Evolutionary conservation across 305 asterid species (phyloP), one percentile per base, ranked within the genome.

Genomic region (Rubia peregrina): DNA sequence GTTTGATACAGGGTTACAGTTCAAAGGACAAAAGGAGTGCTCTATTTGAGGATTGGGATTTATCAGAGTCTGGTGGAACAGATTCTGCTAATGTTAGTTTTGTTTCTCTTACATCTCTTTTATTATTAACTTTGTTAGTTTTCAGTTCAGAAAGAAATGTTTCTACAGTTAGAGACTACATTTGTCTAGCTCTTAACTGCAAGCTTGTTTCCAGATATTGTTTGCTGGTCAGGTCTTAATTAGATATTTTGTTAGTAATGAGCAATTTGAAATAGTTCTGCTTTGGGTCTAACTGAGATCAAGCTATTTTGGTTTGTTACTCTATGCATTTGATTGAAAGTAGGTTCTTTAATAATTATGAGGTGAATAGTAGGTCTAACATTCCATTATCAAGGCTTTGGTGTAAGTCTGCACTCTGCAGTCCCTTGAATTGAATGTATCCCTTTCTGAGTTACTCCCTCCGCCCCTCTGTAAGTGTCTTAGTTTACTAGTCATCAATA

Each of bases 1-100:
- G 70, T 78, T 9, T 66, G 71, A 69, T 78, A 78, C 92, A 95
- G 99, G 99, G 99, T 74, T 95, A 87, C 77, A 84, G 77, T 81
- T 91, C 99, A 68, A 92, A 84, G 83, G 98, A 91, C 67, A 90
- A 80, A 67, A 95, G 85, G 65, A 70, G 83, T 75, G 79, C 75
- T 68, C 67, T 83, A 49, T 82, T 91, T 72, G 95, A 94, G 71
- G 96, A 88, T 62, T 95, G 98, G 99, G 99, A 91, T 80, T 87
- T 94, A 75, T 83, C 97, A 24, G 98, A 92, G 77, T 79, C 98
- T 70, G 90, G 96, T 73, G 87, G 94, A 76, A 71, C 83, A 2
- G 89, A 83, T 73, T 86, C 82, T 74, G 83, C 82, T 17, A 93
- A 91, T 87, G 99, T 88, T 74, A 71, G 82, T 74, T 80, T 46